Evolutionary conservation across 768 basidiomycete genomes (phyloP), one percentile per base, ranked within the genome.

Genomic region (Amanita molliuscula): DNA sequence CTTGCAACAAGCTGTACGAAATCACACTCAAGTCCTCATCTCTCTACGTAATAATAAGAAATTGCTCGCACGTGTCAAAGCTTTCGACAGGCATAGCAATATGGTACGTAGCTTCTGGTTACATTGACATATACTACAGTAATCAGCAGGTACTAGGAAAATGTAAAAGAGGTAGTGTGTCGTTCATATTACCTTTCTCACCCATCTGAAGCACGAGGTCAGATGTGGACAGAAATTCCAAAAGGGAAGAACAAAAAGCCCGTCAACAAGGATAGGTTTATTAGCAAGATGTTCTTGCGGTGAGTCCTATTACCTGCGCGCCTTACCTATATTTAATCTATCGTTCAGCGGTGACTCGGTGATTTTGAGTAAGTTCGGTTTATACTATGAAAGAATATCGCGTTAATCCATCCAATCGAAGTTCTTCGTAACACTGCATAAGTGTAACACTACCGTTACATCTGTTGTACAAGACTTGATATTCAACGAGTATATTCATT

Each of bases 151-250:
- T 95, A 15, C 75, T 97, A 53, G 95, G 95, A 98, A 70, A 98
- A 97, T 62, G 94, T 96, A 44, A 98, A 98, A 67, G 94, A 97
- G 83, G 93, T 45, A 25, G 13, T 21, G 23, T 31, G 25, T 16
- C 13, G 25, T 45, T 50, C 15, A 16, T 44, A 13, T 28, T 20
- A 4, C 11, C 28, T 37, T 18, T 1, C 15, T 25, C 23, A 25
- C 3, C 5, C 18, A 4, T 38, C 48, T 61, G 18, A 60, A 38
- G 33, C 20, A 10, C 9, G 16, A 15, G 28, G 31, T 42, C 42
- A 99, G 92, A 98, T 98, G 95, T 98, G 96, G 96, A 97, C 94
- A 18, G 96, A 99, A 66, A 67, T 84, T 42, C 96, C 96, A 16
- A 98, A 97, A 68, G 93, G 92, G 35, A 98, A 98, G 72, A 92